phyloP scores from a whole-genome alignment of 1,284 basidiomycete species.

The Tylopilus orsonianus region DNA sequence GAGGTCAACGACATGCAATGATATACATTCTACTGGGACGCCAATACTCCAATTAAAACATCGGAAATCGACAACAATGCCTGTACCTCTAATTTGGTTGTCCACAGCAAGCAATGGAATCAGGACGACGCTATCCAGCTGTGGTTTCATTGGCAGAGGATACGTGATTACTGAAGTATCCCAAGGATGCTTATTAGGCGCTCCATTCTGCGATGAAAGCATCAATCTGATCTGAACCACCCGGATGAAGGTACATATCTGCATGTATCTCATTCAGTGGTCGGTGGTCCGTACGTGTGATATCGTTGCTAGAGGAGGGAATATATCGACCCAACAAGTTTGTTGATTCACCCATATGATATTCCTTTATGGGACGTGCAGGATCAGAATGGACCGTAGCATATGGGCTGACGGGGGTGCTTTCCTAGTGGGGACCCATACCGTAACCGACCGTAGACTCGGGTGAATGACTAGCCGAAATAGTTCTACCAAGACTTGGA shows the following conservation, averaged over 20 bases:
- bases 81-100: constrained; percentile 22
- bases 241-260: neutral
- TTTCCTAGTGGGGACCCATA: neutral
- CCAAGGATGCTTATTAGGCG: neutral
- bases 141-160: constrained; percentile 20
- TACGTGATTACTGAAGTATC: constrained; percentile 16
- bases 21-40: constrained; percentile 20
- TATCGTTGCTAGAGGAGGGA: constrained; percentile 32
- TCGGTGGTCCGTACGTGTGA: constrained; percentile 29
- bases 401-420: neutral
- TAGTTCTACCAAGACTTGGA: constrained; percentile 2
- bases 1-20: neutral
- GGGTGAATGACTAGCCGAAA: neutral
- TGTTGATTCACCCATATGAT: constrained; percentile 1
- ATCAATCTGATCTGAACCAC: neutral
- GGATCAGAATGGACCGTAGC: neutral
- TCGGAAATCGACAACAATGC: constrained; percentile 23
- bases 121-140: constrained; percentile 22
- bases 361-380: neutral
- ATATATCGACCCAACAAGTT: constrained; percentile 24
- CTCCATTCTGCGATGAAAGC: constrained; percentile 5
- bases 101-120: constrained; percentile 28
- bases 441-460: neutral
- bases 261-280: constrained; percentile 30
- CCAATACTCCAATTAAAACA: constrained; percentile 27